These are phyloP conservation scores for Caloboletus firmus DNA, from an alignment of 1,284 basidiomycete genomes.

Conservation along the genomic window DNA sequence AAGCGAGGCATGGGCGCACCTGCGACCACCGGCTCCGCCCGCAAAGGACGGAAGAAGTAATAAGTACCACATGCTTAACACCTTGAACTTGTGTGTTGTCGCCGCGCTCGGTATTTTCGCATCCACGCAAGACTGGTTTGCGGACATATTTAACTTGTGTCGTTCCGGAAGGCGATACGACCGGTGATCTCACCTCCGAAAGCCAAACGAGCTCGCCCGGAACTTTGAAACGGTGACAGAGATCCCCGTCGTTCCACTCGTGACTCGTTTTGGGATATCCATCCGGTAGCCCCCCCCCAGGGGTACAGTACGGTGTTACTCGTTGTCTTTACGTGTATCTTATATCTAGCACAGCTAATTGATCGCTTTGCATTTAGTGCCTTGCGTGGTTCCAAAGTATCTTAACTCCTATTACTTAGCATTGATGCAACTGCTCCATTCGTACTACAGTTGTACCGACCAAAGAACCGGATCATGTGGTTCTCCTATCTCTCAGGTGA, in stretches of 20 bases:
- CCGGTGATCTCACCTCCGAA: neutral
- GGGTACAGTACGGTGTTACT: neutral
- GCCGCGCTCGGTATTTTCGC: neutral
- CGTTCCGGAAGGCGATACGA: neutral
- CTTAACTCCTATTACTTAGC: too few relatives aligned
- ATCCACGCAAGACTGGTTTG: neutral
- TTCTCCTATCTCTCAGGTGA: too few relatives aligned
- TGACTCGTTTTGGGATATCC: neutral
- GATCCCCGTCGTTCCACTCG: neutral
- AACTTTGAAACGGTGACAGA: neutral
- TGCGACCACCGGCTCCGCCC: slow-evolving; percentile 26
- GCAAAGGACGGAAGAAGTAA: slow-evolving; percentile 47
- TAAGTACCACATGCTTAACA: neutral
- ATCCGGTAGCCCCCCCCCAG: neutral
- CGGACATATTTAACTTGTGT: slow-evolving; percentile 1
- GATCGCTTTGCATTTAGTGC: too few relatives aligned
- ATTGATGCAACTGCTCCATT: too few relatives aligned
- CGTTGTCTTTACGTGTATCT: neutral
- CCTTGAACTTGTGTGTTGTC: neutral
- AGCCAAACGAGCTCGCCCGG: neutral
- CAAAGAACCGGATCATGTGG: too few relatives aligned
- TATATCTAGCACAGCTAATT: too few relatives aligned
- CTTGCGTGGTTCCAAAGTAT: too few relatives aligned
- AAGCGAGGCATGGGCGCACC: slow-evolving; percentile 34
- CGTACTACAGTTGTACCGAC: too few relatives aligned